phyloP scores from a whole-genome alignment of 1,284 basidiomycete genomes.

The Marasmius oreades region DNA sequence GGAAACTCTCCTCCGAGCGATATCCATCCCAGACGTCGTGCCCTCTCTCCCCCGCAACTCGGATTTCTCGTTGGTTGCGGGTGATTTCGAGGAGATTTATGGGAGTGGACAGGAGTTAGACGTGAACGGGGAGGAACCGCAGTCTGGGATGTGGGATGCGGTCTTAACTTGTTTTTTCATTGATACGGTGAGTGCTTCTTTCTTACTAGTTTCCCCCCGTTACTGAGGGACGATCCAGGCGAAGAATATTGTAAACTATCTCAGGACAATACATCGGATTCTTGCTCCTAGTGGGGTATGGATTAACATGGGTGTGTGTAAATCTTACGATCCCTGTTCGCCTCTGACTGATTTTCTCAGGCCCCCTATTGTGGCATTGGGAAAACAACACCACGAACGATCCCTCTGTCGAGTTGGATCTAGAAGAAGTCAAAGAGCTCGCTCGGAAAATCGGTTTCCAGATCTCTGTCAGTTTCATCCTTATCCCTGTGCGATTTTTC shows the following conservation, averaged over 20 bases:
- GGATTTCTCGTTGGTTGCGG: conserved; percentile 84
- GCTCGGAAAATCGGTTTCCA: conserved; percentile 80
- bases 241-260: conserved; percentile 89
- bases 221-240: conserved; percentile 50
- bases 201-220: background rate
- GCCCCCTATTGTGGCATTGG: conserved; percentile 95
- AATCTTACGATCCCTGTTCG: too few species aligned
- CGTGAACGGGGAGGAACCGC: conserved; percentile 50
- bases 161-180: conserved; percentile 98
- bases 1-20: conserved; percentile 58
- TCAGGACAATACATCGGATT: conserved; percentile 77
- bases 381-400: conserved; percentile 84
- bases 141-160: conserved; percentile 81
- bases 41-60: conserved; percentile 67
- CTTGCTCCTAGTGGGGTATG: conserved; percentile 83
- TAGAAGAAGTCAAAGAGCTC: conserved; percentile 84
- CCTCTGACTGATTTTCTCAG: conserved; percentile 32
- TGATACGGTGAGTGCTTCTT: conserved; percentile 67
- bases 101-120: conserved; percentile 39
- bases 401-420: conserved; percentile 82
- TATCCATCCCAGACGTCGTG: conserved; percentile 80
- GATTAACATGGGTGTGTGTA: conserved; percentile 76
- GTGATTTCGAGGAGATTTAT: conserved; percentile 94
- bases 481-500: background rate
- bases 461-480: conserved; percentile 56